A percentile compares a stretch with the other conserved stretches of the same genome.
Conservation (phyloP, 2,329 filamentous ascomycete genomes). For the Daldinia sp. region DNA sequence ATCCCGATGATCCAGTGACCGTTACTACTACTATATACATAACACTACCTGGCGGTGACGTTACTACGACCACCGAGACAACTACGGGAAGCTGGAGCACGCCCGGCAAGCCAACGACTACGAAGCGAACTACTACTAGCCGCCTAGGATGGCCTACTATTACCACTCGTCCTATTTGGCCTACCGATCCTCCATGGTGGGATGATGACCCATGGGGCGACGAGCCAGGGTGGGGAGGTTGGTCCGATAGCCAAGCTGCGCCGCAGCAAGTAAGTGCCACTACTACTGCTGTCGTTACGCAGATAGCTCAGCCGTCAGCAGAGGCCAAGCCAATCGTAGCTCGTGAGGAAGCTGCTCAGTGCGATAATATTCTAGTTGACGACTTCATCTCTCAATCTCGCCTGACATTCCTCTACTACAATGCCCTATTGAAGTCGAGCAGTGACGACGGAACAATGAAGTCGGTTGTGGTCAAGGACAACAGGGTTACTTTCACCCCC, state of each 20-base stretch:
- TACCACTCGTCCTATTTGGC: slow-evolving; percentile 6
- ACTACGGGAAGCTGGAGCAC: slow-evolving; percentile 17
- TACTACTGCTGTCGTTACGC: neutral
- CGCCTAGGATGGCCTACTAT: slow-evolving; percentile 5
- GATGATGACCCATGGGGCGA: slow-evolving; percentile 26
- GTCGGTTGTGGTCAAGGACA: slow-evolving; percentile 60
- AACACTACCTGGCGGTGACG: slow-evolving; percentile 10
- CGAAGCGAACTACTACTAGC: slow-evolving; percentile 5
- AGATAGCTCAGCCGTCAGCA: neutral
- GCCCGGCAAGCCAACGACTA: slow-evolving; percentile 8
- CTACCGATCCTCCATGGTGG: slow-evolving; percentile 27
- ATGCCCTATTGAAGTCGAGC: slow-evolving; percentile 62
- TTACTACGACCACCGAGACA: slow-evolving; percentile 10
- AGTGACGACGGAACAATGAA: slow-evolving; percentile 66
- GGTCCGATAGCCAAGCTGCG: neutral
- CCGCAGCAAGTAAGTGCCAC: slow-evolving; percentile 9
- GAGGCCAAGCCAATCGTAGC: slow-evolving; percentile 10
- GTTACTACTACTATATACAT: slow-evolving; percentile 22
- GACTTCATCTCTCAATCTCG: slow-evolving; percentile 70
- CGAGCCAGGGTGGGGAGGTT: neutral
- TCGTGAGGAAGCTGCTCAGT: slow-evolving; percentile 40
- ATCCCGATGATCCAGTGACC: slow-evolving; percentile 5
- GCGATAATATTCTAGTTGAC: slow-evolving; percentile 59
- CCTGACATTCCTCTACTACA: slow-evolving; percentile 68
- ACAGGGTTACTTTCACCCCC: slow-evolving; percentile 62